Conservation (phyloP, 2,329 filamentous ascomycete genomes). For the Curvularia verruculosa region DNA sequence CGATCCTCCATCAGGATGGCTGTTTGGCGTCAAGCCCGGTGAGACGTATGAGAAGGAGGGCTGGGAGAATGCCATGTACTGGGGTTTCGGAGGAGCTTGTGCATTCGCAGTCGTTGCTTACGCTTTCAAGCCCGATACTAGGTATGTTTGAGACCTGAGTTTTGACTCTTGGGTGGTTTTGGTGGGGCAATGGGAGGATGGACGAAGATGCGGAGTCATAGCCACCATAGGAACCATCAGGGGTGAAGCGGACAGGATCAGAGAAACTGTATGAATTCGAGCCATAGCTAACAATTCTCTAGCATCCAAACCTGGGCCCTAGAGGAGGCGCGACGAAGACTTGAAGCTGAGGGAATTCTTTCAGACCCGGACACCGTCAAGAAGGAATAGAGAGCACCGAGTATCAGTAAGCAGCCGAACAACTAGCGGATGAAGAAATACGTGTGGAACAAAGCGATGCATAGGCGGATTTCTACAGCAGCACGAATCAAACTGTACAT, state of each 20-base stretch:
- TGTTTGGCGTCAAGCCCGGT: constrained; percentile 91
- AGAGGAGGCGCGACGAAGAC: constrained; percentile 90
- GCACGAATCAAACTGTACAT: constrained; percentile 13
- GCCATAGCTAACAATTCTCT: constrained; percentile 28
- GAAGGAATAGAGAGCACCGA: constrained; percentile 35
- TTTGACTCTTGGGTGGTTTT: background rate
- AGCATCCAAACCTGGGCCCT: constrained; percentile 99
- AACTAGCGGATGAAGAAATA: background rate
- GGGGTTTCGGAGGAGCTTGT: constrained; percentile 82
- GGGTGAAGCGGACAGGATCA: background rate
- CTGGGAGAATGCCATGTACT: constrained; percentile 88
- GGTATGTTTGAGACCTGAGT: constrained; percentile 68
- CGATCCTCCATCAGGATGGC: constrained; percentile 88
- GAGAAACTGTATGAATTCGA: background rate
- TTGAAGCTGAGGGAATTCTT: constrained; percentile 94
- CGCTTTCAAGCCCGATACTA: constrained; percentile 97
- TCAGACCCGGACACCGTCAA: constrained; percentile 71
- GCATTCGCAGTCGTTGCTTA: constrained; percentile 77
- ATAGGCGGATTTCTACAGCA: constrained; percentile 6
- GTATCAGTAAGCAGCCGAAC: background rate
- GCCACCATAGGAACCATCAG: background rate
- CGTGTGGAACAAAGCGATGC: background rate
- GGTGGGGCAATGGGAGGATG: background rate
- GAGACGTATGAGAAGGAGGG: constrained; percentile 96
- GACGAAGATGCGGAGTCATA: background rate